Conservation (phyloP, 1,139 yeast species). For the Geotrichum klebahnii region DNA sequence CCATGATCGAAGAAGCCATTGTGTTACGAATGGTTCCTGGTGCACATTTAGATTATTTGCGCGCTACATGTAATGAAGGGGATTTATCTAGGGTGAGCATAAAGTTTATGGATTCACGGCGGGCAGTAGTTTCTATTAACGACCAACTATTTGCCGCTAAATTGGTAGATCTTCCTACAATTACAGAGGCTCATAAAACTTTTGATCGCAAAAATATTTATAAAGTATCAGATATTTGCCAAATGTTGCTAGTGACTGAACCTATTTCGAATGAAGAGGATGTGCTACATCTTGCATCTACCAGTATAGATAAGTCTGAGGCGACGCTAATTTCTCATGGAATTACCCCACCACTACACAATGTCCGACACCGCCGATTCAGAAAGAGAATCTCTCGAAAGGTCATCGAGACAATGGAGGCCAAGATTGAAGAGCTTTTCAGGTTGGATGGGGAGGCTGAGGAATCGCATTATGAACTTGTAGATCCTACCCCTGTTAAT, state of each 20-base stretch:
- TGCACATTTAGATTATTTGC: slow-evolving; percentile 70
- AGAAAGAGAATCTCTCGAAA: slow-evolving; percentile 48
- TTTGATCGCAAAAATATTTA: slow-evolving; percentile 84
- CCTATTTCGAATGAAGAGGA: slow-evolving; percentile 57
- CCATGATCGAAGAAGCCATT: slow-evolving; percentile 82
- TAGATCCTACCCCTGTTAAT: slow-evolving; percentile 47
- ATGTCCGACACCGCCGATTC: slow-evolving; percentile 53
- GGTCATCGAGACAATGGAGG: slow-evolving; percentile 63
- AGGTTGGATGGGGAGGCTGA: slow-evolving; percentile 79
- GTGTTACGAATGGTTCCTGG: slow-evolving; percentile 76
- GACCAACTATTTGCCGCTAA: slow-evolving; percentile 72
- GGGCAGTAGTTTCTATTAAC: slow-evolving; percentile 61
- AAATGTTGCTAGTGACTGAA: slow-evolving; percentile 73
- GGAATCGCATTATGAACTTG: slow-evolving; percentile 70
- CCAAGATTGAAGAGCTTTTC: slow-evolving; percentile 70
- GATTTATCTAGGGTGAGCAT: slow-evolving; percentile 69
- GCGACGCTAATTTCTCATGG: slow-evolving; percentile 67
- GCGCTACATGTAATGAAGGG: slow-evolving; percentile 74
- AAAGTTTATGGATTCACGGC: slow-evolving; percentile 75
- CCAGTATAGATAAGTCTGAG: slow-evolving; percentile 44
- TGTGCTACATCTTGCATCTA: slow-evolving; percentile 39
- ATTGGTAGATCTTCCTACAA: slow-evolving; percentile 82
- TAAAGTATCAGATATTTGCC: slow-evolving; percentile 82
- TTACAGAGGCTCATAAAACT: slow-evolving; percentile 83
- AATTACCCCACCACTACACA: slow-evolving; percentile 67